These are phyloP conservation scores for Lodderomyces elongisporus DNA, from an alignment of 1,139 yeast species.

Conservation along the genomic window DNA sequence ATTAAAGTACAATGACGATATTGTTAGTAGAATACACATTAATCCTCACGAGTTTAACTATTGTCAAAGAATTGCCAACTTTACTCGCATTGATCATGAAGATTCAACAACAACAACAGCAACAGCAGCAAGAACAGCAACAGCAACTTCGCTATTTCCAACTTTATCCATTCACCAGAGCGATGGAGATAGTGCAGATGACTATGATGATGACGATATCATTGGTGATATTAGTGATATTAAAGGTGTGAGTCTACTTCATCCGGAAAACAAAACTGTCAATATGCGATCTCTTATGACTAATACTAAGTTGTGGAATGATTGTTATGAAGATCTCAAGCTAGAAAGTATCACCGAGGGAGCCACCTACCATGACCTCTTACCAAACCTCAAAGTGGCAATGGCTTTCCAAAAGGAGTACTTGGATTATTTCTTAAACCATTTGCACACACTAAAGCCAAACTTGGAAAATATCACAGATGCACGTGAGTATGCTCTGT, in stretches of 20 bases:
- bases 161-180: background rate
- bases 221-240: background rate
- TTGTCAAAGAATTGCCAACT: background rate
- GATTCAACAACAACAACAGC: background rate
- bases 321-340: constrained; percentile 31
- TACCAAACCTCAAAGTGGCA: constrained; percentile 27
- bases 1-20: constrained; percentile 8
- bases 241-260: background rate
- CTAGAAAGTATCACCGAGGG: constrained; percentile 20
- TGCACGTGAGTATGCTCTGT: constrained; percentile 16
- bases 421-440: constrained; percentile 25
- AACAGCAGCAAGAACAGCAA: background rate
- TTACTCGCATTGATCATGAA: background rate
- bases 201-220: background rate
- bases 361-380: constrained; percentile 20
- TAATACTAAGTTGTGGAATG: constrained; percentile 29
- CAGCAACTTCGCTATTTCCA: background rate
- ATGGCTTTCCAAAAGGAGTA: constrained; percentile 23
- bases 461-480: constrained; percentile 11
- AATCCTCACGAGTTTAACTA: background rate
- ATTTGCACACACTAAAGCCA: constrained; percentile 13
- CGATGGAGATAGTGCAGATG: constrained; percentile 1
- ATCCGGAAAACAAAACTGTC: background rate
- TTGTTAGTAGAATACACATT: background rate
- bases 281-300: constrained; percentile 13